phyloP scores from a whole-genome alignment of 2,329 filamentous ascomycete species.

The Dichotomopilus funicola region DNA sequence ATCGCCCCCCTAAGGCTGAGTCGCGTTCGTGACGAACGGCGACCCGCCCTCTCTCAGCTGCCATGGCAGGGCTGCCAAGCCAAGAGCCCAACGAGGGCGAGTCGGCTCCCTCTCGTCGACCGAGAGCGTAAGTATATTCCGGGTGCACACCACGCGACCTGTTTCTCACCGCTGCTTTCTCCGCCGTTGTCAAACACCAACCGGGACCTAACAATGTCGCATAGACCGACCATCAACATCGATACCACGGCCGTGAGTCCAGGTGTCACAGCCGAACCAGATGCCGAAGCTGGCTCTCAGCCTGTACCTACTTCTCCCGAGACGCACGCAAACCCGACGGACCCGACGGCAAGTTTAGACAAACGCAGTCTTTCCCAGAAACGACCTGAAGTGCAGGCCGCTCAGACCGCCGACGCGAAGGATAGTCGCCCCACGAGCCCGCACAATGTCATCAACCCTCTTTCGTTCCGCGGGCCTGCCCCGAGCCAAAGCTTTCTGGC shows the following conservation, averaged over 20 bases:
- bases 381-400: constrained; percentile 42
- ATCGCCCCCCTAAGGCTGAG: constrained; percentile 17
- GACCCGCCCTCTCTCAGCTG: constrained; percentile 16
- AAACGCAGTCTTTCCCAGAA: constrained; percentile 26
- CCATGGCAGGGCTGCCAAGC: constrained; percentile 15
- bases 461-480: constrained; percentile 42
- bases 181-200: constrained; percentile 1
- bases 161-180: not conserved
- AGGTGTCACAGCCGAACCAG: constrained; percentile 26
- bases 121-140: constrained; percentile 33
- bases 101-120: constrained; percentile 25
- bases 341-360: constrained; percentile 20
- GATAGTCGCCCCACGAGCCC: constrained; percentile 64
- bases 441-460: constrained; percentile 61
- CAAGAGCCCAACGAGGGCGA: constrained; percentile 16
- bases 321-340: constrained; percentile 27
- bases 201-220: constrained; percentile 13
- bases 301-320: constrained; percentile 30
- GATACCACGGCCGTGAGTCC: constrained; percentile 41
- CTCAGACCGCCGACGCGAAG: constrained; percentile 58
- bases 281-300: constrained; percentile 26
- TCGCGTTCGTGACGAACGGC: constrained; percentile 15
- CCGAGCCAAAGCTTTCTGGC: constrained; percentile 51
- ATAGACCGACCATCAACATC: constrained; percentile 49
- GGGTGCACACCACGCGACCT: not conserved